Base-by-base conservation (phyloP, 2,329 filamentous ascomycete species). In the Alternaria panax region DNA sequence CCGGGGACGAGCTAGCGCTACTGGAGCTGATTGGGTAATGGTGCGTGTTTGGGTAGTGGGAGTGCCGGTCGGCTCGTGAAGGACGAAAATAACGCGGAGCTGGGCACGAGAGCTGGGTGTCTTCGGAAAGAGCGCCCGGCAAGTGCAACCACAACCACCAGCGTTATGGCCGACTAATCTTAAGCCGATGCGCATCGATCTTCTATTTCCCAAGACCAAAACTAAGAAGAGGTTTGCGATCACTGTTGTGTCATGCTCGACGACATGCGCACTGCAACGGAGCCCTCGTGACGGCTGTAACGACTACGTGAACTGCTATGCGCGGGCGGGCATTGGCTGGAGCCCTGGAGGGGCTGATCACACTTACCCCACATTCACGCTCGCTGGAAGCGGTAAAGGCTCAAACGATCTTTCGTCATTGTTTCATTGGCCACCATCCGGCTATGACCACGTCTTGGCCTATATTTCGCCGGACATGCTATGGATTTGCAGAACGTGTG, bases 21-120 rank as follows among this genome's bases (percentile, higher is more conserved):
- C 18, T 40, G 51, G 28, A 30, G 53, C 27, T 74, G 71, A 75
- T 75, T 75, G 72, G 72, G 51, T 52, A 45, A 59, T 41, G 38
- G 58, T 27, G 24, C 46, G 61, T 47, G 46, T 50, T 56, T 53
- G 64, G 36, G 64, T 62, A 50, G 59, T 63, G 51, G 59, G 55
- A 60, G 64, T 63, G 62, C 59, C 61, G 62, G 63, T 66, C 68
- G 67, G 67, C 66, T 61, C 59, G 54, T 55, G 62, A 61, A 55
- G 59, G 62, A 71, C 69, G 69, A 72, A 68, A 72, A 72, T 72
- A 71, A 72, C 54, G 65, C 69, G 69, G 68, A 68, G 62, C 51
- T 52, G 59, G 36, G 61, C 60, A 63, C 55, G 54, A 61, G 59
- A 24, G 54, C 63, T 66, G 63, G 63, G 59, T 63, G 63, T 41